Evolutionary conservation across 805 yeast genomes (phyloP), one percentile per base, ranked within the genome.

Genomic region (Yamadazyma sp.): DNA sequence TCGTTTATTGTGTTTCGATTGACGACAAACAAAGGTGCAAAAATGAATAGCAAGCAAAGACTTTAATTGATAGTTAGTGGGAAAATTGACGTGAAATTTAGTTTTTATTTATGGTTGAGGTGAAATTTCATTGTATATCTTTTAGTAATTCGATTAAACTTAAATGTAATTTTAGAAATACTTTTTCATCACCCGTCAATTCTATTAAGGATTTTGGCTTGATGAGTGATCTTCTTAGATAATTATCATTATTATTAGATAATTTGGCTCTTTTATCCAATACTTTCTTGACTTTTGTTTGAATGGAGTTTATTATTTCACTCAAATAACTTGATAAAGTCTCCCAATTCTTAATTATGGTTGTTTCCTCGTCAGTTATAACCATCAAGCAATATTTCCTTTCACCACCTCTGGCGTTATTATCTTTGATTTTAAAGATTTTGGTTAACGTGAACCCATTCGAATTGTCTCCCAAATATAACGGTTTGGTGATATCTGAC

Each of bases 371-470:
- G 46, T 79, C 83, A 8, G 75, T 61, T 1, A 79, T 69, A 10
- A 81, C 76, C 38, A 81, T 67, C 13, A 80, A 53, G 1, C 82
- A 67, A 46, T 81, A 83, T 34, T 83, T 71, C 39, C 91, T 61
- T 52, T 83, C 88, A 1, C 82, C 76, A 2, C 91, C 91, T 37
- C 91, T 64, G 0, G 91, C 88, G 31, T 76, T 75, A 9, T 68
- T 58, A 53, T 83, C 91, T 26, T 66, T 64, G 20, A 82, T 54
- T 50, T 80, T 80, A 61, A 83, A 81, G 3, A 80, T 70, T 38
- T 75, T 64, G 10, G 75, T 69, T 6, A 82, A 55, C 19, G 86
- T 76, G 43, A 73, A 72, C 0, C 89, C 89, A 38, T 75, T 67
- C 4, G 61, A 48, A 9, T 73, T 71, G 47, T 82, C 87, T 4